Conservation (phyloP, 2,329 filamentous ascomycete genomes). For the Ophiocordyceps camponoti-floridani region DNA sequence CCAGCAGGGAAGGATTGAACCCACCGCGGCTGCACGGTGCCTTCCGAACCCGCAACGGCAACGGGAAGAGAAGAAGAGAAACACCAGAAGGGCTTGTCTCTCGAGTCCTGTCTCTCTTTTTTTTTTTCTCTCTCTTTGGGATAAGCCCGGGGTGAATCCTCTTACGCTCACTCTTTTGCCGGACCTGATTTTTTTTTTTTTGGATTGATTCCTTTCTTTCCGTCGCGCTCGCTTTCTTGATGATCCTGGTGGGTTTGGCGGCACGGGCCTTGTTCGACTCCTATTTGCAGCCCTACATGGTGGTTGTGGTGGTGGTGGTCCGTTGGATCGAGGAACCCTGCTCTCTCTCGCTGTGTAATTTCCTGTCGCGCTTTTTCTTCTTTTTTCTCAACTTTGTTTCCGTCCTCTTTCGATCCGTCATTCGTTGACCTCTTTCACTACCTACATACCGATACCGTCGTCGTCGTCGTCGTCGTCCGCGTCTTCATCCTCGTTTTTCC, state of each 20-base stretch:
- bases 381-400: not conserved
- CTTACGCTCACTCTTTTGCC: no score
- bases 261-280: no score
- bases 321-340: not conserved
- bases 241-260: no score
- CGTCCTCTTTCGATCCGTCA: not conserved
- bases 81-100: not conserved
- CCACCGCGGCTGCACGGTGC: no score
- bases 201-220: no score
- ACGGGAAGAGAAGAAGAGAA: not conserved
- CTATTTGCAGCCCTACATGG: not conserved
- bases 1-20: no score
- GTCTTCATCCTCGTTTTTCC: no score
- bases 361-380: not conserved
- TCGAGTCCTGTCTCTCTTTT: not conserved
- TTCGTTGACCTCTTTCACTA: not conserved
- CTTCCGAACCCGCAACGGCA: no score
- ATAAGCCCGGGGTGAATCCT: no score
- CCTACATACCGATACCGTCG: not conserved
- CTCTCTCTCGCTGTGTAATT: not conserved
- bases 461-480: no score
- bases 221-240: no score
- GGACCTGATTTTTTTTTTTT: no score
- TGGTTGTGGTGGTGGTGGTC: not conserved
- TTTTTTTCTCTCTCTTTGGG: not conserved